Base-by-base conservation (phyloP, 177 flowering plant species). In the Vitis hybrid region DNA sequence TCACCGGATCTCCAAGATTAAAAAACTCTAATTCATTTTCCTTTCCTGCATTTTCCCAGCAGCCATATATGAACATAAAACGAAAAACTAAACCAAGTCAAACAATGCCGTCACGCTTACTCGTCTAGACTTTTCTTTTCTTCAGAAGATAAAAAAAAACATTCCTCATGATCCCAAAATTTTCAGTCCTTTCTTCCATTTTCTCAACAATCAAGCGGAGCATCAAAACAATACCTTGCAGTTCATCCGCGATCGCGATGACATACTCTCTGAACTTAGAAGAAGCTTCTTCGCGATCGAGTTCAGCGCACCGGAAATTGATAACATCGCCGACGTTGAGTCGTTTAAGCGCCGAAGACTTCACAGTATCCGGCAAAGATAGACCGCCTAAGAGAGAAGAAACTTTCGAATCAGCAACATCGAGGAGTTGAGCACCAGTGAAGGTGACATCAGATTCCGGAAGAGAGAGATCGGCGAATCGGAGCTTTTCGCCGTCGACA, bases 221-320 rank as follows among this genome's bases (percentile, higher is more conserved):
- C 38, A 60, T 60, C 12, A 28, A 60, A 60, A 13, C 12, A 13
- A 3, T 18, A 91, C 94, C 94, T 77, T 66, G 66, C 10, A 89
- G 73, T 75, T 79, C 84, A 75, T 88, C 90, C 56, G 97, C 90
- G 71, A 89, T 77, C 59, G 90, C 88, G 44, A 64, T 11, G 68
- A 91, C 14, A 71, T 80, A 91, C 18, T 81, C 80, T 17, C 24
- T 62, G 15, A 86, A 76, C 33, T 59, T 62, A 24, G 59, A 17
- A 0, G 73, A 69, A 51, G 89, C 91, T 62, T 76, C 68, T 3
- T 81, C 81, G 2, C 52, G 49, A n/a, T 73, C 74, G 63, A 88
- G 74, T 38, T 79, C 67, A 2, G 76, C 24, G 18, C 18, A 13
- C 4, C 52, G 69, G 77, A 84, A 84, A 71, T 62, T 65, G 53